A percentile compares a stretch with the other conserved stretches of the same genome.
phyloP scores from a whole-genome alignment of 2,329 filamentous ascomycete genomes.

The Pestalotiopsis sp. region DNA sequence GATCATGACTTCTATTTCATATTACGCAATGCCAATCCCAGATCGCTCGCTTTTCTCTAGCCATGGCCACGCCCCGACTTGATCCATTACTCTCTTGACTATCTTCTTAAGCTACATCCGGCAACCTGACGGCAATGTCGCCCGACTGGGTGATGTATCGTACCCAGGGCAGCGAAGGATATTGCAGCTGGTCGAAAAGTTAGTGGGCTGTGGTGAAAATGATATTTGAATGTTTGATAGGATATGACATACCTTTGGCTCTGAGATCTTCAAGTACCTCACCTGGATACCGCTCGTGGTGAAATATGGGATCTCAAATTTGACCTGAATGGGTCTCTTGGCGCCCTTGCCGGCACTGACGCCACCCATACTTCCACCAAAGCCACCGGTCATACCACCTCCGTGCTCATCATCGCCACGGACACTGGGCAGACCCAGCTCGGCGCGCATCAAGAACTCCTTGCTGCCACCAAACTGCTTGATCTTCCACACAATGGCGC shows the following conservation, averaged over 20 bases:
- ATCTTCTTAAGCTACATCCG: conserved; percentile 70
- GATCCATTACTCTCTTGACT: neutral
- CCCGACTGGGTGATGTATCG: conserved; percentile 98
- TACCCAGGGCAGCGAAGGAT: conserved; percentile 95
- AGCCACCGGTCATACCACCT: conserved; percentile 96
- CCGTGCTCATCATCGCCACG: conserved; percentile 94
- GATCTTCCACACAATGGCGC: conserved; percentile 99
- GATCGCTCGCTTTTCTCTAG: conserved; percentile 13
- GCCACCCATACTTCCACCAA: conserved; percentile 95
- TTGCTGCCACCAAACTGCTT: conserved; percentile 99
- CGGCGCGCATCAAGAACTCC: conserved; percentile 97
- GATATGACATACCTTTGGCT: conserved; percentile 79
- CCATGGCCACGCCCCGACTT: neutral
- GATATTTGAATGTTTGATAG: neutral
- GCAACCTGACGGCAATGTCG: conserved; percentile 91
- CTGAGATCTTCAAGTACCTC: conserved; percentile 97
- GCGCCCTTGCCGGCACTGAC: conserved; percentile 80
- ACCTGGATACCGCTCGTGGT: conserved; percentile 99
- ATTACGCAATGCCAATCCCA: neutral
- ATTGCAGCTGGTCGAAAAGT: conserved; percentile 73
- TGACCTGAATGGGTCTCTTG: conserved; percentile 96
- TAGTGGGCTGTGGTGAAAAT: neutral
- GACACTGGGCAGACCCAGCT: conserved; percentile 90
- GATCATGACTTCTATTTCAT: conserved; percentile 7
- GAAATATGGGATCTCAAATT: conserved; percentile 99